Conservation (phyloP, 495 filamentous ascomycete species). For the Trichoderma gamsii region DNA sequence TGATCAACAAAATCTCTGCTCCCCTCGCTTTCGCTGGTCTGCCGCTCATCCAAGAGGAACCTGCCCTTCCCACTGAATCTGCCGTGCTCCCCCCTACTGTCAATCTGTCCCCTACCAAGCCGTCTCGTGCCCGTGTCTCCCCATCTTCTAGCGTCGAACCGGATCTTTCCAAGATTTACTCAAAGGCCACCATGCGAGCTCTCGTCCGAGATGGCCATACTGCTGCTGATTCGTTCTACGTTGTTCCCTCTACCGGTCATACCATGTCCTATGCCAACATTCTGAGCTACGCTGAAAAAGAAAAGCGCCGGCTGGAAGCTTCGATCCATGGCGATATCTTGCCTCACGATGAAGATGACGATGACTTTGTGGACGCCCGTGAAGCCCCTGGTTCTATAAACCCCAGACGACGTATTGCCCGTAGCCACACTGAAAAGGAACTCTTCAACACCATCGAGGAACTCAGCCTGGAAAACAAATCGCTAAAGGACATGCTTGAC, state of each 20-base stretch:
- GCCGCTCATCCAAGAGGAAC: slow-evolving; percentile 58
- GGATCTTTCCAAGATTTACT: slow-evolving; percentile 71
- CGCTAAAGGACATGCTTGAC: slow-evolving; percentile 67
- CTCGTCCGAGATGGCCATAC: slow-evolving; percentile 42
- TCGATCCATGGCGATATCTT: slow-evolving; percentile 29
- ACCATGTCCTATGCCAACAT: slow-evolving; percentile 88
- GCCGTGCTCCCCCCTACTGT: slow-evolving; percentile 26
- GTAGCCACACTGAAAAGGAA: slow-evolving; percentile 30
- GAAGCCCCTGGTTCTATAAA: slow-evolving; percentile 51
- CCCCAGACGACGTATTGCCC: slow-evolving; percentile 28
- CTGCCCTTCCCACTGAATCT: slow-evolving; percentile 25
- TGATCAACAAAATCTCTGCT: slow-evolving; percentile 77
- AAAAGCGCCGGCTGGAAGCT: slow-evolving; percentile 45
- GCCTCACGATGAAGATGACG: slow-evolving; percentile 53
- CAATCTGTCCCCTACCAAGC: slow-evolving; percentile 25
- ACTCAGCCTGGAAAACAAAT: slow-evolving; percentile 71
- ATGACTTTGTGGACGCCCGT: slow-evolving; percentile 82
- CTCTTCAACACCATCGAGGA: slow-evolving; percentile 66
- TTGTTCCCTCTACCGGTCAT: slow-evolving; percentile 84
- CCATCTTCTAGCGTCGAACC: slow-evolving; percentile 47
- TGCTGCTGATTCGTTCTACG: slow-evolving; percentile 81
- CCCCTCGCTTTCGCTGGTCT: slow-evolving; percentile 89
- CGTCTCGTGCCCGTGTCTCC: slow-evolving; percentile 38
- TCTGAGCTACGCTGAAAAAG: slow-evolving; percentile 63
- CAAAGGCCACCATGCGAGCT: slow-evolving; percentile 70